Percentiles rank a stretch among this genome's conserved stretches.
Evolutionary conservation across 805 yeast species (phyloP).

Genomic region (Saccharomycopsis sp.): DNA sequence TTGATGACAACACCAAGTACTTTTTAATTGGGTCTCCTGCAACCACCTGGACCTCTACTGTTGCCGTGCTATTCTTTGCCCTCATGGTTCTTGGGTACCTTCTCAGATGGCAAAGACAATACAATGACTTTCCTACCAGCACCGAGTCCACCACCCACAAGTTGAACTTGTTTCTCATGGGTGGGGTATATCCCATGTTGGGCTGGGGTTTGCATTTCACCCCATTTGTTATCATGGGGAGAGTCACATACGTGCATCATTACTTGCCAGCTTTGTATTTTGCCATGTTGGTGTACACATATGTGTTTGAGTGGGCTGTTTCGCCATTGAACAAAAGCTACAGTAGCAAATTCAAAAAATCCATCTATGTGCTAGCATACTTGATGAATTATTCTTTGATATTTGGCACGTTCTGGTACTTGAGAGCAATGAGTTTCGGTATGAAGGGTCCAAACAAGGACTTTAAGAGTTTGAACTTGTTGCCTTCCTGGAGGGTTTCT

Average conservation of each 20-base stretch:
- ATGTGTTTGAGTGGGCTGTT: conserved; percentile 41
- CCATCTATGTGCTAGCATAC: conserved; percentile 30
- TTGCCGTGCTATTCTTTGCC: conserved; percentile 48
- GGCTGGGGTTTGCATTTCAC: conserved; percentile 74
- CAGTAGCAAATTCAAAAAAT: conserved; percentile 22
- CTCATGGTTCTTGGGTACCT: conserved; percentile 37
- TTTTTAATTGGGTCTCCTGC: conserved; percentile 71
- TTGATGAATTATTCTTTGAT: conserved; percentile 34
- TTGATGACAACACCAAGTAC: conserved; percentile 47
- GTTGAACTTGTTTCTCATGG: conserved; percentile 49
- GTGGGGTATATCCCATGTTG: conserved; percentile 68
- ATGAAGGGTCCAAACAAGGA: conserved; percentile 41
- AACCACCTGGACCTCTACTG: conserved; percentile 66
- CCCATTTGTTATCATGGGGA: conserved; percentile 74
- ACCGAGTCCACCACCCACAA: conserved; percentile 27
- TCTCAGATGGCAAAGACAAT: conserved; percentile 80
- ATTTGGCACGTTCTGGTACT: conserved; percentile 48
- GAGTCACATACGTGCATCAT: conserved; percentile 83
- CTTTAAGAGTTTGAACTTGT: conserved; percentile 40
- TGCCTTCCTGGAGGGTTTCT: conserved; percentile 38
- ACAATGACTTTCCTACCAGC: conserved; percentile 43
- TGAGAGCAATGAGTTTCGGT: conserved; percentile 58
- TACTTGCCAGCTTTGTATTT: conserved; percentile 78
- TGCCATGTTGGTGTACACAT: conserved; percentile 50
- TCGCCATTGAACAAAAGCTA: conserved; percentile 26